These are phyloP conservation scores for Colletotrichum melonis DNA, from an alignment of 2,329 filamentous ascomycete genomes.

Conservation along the genomic window DNA sequence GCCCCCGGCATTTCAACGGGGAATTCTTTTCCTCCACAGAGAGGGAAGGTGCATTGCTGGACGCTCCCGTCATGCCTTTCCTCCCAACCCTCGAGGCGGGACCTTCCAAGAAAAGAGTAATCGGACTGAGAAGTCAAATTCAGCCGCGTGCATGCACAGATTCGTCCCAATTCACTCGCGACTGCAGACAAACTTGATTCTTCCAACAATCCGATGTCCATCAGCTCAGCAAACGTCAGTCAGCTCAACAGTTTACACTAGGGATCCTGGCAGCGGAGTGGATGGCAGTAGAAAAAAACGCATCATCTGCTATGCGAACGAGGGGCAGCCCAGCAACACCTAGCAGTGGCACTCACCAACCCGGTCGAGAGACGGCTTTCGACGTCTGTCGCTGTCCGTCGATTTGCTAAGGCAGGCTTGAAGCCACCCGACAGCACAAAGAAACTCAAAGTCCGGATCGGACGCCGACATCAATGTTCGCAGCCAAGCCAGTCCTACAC, in stretches of 20 bases:
- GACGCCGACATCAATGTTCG: slow-evolving; percentile 6
- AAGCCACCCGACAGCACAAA: slow-evolving; percentile 11
- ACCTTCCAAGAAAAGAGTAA: neutral
- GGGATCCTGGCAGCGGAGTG: neutral
- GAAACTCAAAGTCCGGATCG: neutral
- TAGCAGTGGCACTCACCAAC: neutral
- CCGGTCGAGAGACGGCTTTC: neutral
- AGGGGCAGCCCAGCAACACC: neutral
- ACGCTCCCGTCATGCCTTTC: neutral
- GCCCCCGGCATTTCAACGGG: slow-evolving; percentile 1
- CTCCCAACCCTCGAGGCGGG: no score
- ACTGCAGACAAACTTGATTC: neutral
- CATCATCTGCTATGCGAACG: neutral
- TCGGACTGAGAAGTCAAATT: neutral
- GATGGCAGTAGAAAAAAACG: neutral
- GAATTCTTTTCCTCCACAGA: neutral
- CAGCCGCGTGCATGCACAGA: neutral
- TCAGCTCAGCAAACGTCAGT: slow-evolving; percentile 7
- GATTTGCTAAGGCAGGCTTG: neutral
- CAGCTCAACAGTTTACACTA: neutral
- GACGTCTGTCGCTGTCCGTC: neutral
- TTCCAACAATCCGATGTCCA: slow-evolving; percentile 17
- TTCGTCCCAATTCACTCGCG: neutral
- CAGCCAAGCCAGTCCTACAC: neutral
- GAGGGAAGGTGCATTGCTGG: neutral